A percentile compares a stretch with the other conserved stretches of the same genome.
Evolutionary conservation across 257 asterid species (phyloP).

Genomic region (Solanum lignicaule): DNA sequence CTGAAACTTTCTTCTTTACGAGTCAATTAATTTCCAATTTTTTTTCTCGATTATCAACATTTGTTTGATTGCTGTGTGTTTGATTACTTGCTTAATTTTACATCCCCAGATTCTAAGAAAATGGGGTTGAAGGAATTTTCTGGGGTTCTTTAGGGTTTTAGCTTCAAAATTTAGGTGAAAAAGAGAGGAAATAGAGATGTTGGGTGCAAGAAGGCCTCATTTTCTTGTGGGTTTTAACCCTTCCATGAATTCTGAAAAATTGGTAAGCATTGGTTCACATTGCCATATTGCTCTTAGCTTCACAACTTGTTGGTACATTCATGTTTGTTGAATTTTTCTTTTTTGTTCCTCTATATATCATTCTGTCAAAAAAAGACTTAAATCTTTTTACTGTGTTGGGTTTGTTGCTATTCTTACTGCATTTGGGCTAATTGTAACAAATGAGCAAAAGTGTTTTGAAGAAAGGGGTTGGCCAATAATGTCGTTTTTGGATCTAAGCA

Average conservation of each 20-base stretch:
- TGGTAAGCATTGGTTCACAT: slow-evolving; percentile 35
- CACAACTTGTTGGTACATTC: background rate
- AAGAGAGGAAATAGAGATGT: slow-evolving; percentile 25
- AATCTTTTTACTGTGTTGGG: background rate
- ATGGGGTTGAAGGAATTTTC: background rate
- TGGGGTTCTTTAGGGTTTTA: background rate
- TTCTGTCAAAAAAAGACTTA: background rate
- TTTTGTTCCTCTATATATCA: background rate
- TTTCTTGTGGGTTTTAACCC: slow-evolving; percentile 74
- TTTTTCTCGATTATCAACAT: background rate
- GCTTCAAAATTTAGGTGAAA: background rate
- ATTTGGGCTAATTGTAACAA: background rate
- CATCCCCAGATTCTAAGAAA: background rate
- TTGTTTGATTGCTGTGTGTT: background rate
- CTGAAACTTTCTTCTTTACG: background rate
- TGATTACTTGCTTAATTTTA: background rate
- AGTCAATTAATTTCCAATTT: background rate
- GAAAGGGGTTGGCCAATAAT: background rate
- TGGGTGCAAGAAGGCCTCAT: slow-evolving; percentile 45
- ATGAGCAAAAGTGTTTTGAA: background rate
- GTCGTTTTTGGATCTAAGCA: background rate
- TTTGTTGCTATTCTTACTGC: background rate
- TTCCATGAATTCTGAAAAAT: slow-evolving; percentile 38
- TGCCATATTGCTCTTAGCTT: background rate
- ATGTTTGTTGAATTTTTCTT: background rate